A percentile compares a stretch with the other conserved stretches of the same genome.
phyloP scores from a whole-genome alignment of 805 yeast species.

The Wickerhamiella hasegawae region DNA sequence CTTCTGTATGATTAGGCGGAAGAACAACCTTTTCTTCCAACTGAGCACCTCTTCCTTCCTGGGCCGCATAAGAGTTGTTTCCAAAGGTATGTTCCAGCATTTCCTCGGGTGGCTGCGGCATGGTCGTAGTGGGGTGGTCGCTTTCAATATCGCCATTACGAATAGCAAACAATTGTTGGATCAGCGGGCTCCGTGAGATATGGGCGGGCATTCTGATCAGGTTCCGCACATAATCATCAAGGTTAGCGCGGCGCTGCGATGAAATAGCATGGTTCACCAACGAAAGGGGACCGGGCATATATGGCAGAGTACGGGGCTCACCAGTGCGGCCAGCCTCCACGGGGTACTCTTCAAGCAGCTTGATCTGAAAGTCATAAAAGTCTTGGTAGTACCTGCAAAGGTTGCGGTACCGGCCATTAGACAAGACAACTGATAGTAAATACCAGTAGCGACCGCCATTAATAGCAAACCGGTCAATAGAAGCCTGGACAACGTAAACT shows the following conservation, averaged over 20 bases:
- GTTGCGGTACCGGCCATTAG: constrained; percentile 52
- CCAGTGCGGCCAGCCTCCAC: constrained; percentile 82
- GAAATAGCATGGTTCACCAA: constrained; percentile 70
- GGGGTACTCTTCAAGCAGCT: constrained; percentile 68
- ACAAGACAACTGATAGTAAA: constrained; percentile 47
- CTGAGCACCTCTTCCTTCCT: background rate
- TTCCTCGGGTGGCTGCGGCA: constrained; percentile 21
- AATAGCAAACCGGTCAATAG: constrained; percentile 63
- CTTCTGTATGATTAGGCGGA: background rate
- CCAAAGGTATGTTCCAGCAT: background rate
- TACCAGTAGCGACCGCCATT: constrained; percentile 87
- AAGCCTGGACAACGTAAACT: constrained; percentile 36
- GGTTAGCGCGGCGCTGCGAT: constrained; percentile 35
- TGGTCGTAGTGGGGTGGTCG: constrained; percentile 15
- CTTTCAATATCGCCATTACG: constrained; percentile 47
- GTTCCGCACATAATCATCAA: constrained; percentile 40
- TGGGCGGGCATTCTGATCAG: constrained; percentile 59
- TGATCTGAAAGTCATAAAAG: constrained; percentile 85
- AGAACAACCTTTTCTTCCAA: background rate
- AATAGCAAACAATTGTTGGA: constrained; percentile 54
- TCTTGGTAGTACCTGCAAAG: constrained; percentile 88
- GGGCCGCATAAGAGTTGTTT: background rate
- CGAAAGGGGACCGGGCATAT: constrained; percentile 90
- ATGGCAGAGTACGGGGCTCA: constrained; percentile 68
- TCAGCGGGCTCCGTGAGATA: constrained; percentile 54